phyloP scores from a whole-genome alignment of 2,329 filamentous ascomycete genomes.

The Plectosphaerella plurivora region DNA sequence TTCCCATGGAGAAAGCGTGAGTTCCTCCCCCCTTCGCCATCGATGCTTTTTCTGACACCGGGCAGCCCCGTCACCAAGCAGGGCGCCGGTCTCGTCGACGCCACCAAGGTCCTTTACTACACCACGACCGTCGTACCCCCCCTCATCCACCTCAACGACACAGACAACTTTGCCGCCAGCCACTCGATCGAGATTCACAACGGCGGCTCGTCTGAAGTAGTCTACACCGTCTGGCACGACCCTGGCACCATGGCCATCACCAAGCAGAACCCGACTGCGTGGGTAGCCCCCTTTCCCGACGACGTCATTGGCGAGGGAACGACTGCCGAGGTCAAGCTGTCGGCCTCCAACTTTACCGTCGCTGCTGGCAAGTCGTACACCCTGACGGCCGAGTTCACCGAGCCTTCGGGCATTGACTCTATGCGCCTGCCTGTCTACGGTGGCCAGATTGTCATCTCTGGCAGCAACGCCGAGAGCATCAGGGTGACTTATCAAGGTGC shows the following conservation, averaged over 20 bases:
- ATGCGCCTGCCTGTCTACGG: constrained; percentile 2
- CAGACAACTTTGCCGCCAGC: constrained; percentile 30
- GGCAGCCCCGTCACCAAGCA: background rate
- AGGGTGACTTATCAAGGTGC: constrained; percentile 1
- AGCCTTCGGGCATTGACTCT: background rate
- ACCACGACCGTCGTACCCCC: constrained; percentile 27
- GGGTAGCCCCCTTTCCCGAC: constrained; percentile 23
- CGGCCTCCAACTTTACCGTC: background rate
- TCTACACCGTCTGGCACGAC: constrained; percentile 46
- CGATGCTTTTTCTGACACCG: background rate
- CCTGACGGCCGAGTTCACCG: background rate
- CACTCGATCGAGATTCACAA: constrained; percentile 53
- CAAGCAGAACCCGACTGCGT: constrained; percentile 23
- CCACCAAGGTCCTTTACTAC: constrained; percentile 31
- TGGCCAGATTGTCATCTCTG: constrained; percentile 1
- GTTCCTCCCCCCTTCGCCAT: background rate
- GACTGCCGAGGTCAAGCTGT: constrained; percentile 8
- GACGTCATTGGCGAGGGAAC: constrained; percentile 21
- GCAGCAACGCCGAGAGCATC: constrained; percentile 1
- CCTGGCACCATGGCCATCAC: constrained; percentile 51
- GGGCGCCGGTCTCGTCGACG: constrained; percentile 42
- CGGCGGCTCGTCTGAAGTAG: constrained; percentile 38
- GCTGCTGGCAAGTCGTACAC: background rate
- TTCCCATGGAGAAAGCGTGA: background rate
- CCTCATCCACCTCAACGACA: constrained; percentile 39